These are phyloP conservation scores for Chaetomium sp. DNA, from an alignment of 2,329 filamentous ascomycete species.

Conservation along the genomic window DNA sequence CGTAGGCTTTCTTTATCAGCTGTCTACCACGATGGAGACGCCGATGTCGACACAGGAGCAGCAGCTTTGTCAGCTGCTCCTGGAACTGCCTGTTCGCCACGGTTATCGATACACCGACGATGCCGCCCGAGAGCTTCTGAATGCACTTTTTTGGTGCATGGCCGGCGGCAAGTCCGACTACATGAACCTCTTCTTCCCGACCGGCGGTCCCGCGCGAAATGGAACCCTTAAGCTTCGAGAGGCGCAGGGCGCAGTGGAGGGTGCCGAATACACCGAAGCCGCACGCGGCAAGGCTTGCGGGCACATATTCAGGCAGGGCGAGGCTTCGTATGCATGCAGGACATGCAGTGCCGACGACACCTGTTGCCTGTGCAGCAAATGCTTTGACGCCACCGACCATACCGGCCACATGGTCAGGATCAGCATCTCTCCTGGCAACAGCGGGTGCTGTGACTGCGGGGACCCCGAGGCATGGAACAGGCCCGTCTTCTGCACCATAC, in stretches of 20 bases:
- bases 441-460: slow-evolving; percentile 95
- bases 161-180: slow-evolving; percentile 74
- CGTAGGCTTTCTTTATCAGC: slow-evolving; percentile 1
- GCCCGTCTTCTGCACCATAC: slow-evolving; percentile 90
- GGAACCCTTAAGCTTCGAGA: slow-evolving; percentile 74
- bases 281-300: slow-evolving; percentile 93
- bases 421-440: slow-evolving; percentile 84
- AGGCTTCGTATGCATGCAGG: slow-evolving; percentile 91
- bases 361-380: slow-evolving; percentile 89
- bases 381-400: slow-evolving; percentile 95
- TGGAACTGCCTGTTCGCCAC: slow-evolving; percentile 73
- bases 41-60: slow-evolving; percentile 69
- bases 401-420: slow-evolving; percentile 90
- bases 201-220: slow-evolving; percentile 63
- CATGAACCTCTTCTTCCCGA: slow-evolving; percentile 78
- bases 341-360: slow-evolving; percentile 95
- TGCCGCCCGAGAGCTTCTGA: slow-evolving; percentile 71
- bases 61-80: slow-evolving; percentile 80
- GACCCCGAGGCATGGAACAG: slow-evolving; percentile 92
- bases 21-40: slow-evolving; percentile 50
- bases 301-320: slow-evolving; percentile 93
- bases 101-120: slow-evolving; percentile 73
- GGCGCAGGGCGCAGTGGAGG: slow-evolving; percentile 89
- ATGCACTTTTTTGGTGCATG: slow-evolving; percentile 84
- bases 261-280: slow-evolving; percentile 90